Conservation (phyloP, 1,284 basidiomycete genomes). For the Fistulinella staudtii region DNA sequence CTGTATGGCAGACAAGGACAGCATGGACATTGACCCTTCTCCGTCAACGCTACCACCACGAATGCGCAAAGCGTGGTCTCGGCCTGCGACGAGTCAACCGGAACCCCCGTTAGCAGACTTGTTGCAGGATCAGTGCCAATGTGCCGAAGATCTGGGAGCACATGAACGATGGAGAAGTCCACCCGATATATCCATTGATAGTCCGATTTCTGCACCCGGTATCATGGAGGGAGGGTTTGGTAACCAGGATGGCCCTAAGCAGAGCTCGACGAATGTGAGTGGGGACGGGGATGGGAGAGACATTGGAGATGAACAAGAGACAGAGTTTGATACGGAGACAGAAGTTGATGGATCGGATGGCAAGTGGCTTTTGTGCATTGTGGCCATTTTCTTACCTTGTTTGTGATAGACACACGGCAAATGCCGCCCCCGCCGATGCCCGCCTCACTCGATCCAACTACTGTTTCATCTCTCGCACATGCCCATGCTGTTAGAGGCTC, state of each 20-base stretch:
- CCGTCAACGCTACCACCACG: constrained; percentile 50
- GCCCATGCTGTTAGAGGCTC: constrained; percentile 12
- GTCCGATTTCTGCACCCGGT: constrained; percentile 17
- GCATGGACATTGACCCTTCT: constrained; percentile 2
- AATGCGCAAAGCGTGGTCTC: constrained; percentile 56
- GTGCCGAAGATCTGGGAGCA: constrained; percentile 7
- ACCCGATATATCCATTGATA: constrained; percentile 11
- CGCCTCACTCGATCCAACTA: constrained; percentile 37
- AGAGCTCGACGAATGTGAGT: background rate
- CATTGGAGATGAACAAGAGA: constrained; percentile 26
- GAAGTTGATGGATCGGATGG: constrained; percentile 32
- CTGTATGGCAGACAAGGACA: constrained; percentile 7
- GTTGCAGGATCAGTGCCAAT: background rate
- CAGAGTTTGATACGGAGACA: constrained; percentile 33
- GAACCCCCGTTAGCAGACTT: constrained; percentile 6
- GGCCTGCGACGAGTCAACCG: constrained; percentile 16
- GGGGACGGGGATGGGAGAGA: constrained; percentile 15
- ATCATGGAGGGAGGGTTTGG: constrained; percentile 1
- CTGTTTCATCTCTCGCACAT: constrained; percentile 29
- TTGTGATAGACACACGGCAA: constrained; percentile 27
- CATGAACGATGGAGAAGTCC: constrained; percentile 19
- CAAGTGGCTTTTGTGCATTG: constrained; percentile 17
- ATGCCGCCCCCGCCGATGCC: constrained; percentile 50
- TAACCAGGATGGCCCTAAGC: background rate
- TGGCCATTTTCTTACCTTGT: constrained; percentile 2